These are phyloP conservation scores for Microsporum audouinii DNA, from an alignment of 2,329 filamentous ascomycete species.

Conservation along the genomic window DNA sequence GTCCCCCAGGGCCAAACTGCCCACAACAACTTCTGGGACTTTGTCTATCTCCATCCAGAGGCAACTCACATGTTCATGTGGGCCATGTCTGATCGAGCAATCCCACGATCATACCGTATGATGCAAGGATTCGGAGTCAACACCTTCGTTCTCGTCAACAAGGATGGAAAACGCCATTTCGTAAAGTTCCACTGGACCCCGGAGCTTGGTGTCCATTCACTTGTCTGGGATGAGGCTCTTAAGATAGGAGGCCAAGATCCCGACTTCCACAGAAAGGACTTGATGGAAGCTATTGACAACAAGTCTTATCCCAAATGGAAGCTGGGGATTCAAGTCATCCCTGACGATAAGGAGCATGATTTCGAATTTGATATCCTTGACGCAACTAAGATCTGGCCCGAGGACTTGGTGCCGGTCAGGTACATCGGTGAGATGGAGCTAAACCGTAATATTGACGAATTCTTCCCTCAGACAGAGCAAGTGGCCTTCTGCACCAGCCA, in stretches of 20 bases:
- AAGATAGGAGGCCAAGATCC: conserved; percentile 65
- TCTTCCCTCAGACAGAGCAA: conserved; percentile 72
- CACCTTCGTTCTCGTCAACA: conserved; percentile 59
- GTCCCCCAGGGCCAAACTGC: conserved; percentile 59
- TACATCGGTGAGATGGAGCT: conserved; percentile 72
- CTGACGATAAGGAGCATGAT: conserved; percentile 58
- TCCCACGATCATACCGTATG: conserved; percentile 66
- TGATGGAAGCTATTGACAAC: conserved; percentile 61
- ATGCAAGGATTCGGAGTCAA: conserved; percentile 82
- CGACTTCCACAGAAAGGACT: conserved; percentile 70
- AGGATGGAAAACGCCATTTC: conserved; percentile 56
- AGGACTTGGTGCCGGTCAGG: conserved; percentile 61
- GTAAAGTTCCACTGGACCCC: conserved; percentile 71
- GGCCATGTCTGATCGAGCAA: conserved; percentile 63
- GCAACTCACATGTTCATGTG: conserved; percentile 71
- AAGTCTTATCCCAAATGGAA: conserved; percentile 66
- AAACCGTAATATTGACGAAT: conserved; percentile 70
- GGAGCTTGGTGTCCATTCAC: conserved; percentile 60
- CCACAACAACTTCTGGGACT: conserved; percentile 71
- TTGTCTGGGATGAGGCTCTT: conserved; percentile 67
- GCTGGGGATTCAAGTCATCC: conserved; percentile 68
- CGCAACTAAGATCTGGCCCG: conserved; percentile 76
- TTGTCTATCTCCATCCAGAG: conserved; percentile 55
- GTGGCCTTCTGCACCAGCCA: conserved; percentile 72
- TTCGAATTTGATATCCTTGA: conserved; percentile 82